Percentiles rank a stretch among this genome's conserved stretches.
phyloP scores from a whole-genome alignment of 768 basidiomycete species.

The Mrakia hoshinonis region DNA sequence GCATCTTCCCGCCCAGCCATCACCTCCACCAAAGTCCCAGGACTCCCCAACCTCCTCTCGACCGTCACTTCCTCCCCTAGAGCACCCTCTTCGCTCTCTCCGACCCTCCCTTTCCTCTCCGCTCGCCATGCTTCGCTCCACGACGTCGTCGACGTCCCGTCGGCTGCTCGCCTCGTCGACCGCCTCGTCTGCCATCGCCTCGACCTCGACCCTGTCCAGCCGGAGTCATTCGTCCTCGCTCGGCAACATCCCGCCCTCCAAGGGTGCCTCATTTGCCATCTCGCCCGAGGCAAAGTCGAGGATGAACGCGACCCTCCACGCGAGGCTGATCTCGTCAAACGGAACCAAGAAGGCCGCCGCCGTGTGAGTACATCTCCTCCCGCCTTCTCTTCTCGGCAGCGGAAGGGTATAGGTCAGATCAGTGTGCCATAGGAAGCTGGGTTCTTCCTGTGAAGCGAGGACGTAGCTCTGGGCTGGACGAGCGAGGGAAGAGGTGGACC shows the following conservation, averaged over 20 bases:
- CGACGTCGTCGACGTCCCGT: constrained; percentile 1
- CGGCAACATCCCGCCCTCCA: constrained; percentile 26
- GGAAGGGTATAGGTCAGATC: no score
- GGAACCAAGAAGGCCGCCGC: constrained; percentile 6
- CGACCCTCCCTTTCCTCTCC: no score
- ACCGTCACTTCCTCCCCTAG: not conserved
- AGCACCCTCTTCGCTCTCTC: no score
- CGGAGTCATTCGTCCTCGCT: constrained; percentile 19
- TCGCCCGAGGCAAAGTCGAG: constrained; percentile 27
- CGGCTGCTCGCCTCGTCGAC: not conserved
- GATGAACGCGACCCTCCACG: constrained; percentile 13
- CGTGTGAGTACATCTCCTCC: constrained; percentile 17
- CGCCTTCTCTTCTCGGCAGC: not conserved
- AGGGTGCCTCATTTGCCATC: constrained; percentile 27
- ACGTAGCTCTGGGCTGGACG: no score
- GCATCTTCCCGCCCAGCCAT: no score
- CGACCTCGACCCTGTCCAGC: not conserved
- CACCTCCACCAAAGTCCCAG: no score
- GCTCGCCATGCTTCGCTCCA: not conserved
- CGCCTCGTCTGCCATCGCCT: not conserved
- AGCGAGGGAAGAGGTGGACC: no score
- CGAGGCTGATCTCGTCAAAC: constrained; percentile 6
- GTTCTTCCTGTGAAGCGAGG: no score
- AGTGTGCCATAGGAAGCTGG: no score
- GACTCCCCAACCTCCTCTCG: not conserved